phyloP scores from a whole-genome alignment of 495 filamentous ascomycete species.

The Bacidia rubella region DNA sequence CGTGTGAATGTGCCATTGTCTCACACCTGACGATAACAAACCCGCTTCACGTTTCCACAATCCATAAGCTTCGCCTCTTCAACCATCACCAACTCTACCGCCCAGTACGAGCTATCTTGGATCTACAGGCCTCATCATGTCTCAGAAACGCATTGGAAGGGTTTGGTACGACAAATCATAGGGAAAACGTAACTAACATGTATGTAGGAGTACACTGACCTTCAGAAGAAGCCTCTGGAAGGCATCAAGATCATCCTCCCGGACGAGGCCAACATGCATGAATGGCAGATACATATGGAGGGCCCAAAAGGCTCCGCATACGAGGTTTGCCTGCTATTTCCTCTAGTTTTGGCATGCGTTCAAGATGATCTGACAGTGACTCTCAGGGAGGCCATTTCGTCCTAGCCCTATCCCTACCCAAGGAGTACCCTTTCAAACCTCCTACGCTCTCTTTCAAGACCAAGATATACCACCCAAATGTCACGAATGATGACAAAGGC shows the following conservation, averaged over 20 bases:
- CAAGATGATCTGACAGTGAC: not conserved
- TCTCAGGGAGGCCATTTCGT: constrained; percentile 63
- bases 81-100: no score
- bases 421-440: constrained; percentile 90
- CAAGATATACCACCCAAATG: constrained; percentile 97
- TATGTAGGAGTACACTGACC: constrained; percentile 56
- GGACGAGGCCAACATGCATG: constrained; percentile 62
- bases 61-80: no score
- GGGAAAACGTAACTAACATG: constrained; percentile 8
- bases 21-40: no score
- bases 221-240: constrained; percentile 45
- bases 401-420: constrained; percentile 60
- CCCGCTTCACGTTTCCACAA: no score
- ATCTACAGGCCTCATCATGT: not conserved
- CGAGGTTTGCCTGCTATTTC: constrained; percentile 33
- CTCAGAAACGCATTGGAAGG: constrained; percentile 46
- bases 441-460: constrained; percentile 78
- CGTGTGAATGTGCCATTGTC: no score
- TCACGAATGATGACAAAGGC: constrained; percentile 86
- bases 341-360: no score
- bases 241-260: constrained; percentile 53
- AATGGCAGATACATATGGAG: constrained; percentile 68
- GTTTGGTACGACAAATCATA: constrained; percentile 21
- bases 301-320: constrained; percentile 63
- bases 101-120: not conserved